phyloP scores from a whole-genome alignment of 345 rosid genomes.

The Aquilaria malaccensis region DNA sequence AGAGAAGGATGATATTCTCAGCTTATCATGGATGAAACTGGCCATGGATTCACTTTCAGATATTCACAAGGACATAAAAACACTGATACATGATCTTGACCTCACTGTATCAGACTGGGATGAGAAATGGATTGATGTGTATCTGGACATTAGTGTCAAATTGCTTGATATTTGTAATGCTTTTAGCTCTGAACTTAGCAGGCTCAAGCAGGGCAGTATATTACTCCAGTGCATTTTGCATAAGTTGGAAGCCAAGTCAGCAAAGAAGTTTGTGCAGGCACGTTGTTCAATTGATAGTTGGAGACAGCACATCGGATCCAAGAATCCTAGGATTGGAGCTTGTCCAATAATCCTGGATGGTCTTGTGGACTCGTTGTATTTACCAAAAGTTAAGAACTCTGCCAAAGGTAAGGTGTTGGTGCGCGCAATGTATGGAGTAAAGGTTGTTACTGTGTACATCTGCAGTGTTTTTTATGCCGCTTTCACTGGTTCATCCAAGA shows the following conservation, averaged over 20 bases:
- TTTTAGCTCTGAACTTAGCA: conserved; percentile 24
- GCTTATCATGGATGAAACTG: conserved; percentile 29
- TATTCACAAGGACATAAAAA: conserved; percentile 19
- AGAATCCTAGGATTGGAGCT: conserved; percentile 22
- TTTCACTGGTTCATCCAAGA: conserved; percentile 25
- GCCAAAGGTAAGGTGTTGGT: conserved; percentile 26
- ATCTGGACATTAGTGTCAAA: conserved; percentile 25
- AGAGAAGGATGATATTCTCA: conserved; percentile 17
- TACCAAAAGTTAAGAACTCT: conserved; percentile 33
- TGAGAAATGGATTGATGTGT: conserved; percentile 27
- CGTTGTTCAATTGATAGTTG: conserved; percentile 22
- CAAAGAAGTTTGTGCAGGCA: conserved; percentile 20
- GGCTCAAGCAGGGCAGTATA: conserved; percentile 30
- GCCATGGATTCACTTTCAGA: conserved; percentile 25
- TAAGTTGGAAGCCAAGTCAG: conserved; percentile 14
- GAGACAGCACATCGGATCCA: conserved; percentile 20
- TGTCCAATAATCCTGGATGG: conserved; percentile 18
- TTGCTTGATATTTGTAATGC: conserved; percentile 30
- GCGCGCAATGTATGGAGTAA: conserved; percentile 27
- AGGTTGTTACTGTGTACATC: conserved; percentile 26
- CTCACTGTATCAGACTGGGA: conserved; percentile 31
- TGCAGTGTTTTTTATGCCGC: conserved; percentile 28
- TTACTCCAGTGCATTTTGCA: conserved; percentile 26
- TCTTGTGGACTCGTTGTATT: conserved; percentile 22
- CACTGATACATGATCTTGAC: conserved; percentile 23